Evolutionary conservation across 2,329 filamentous ascomycete genomes (phyloP).

Genomic region (Leptographium procerum): DNA sequence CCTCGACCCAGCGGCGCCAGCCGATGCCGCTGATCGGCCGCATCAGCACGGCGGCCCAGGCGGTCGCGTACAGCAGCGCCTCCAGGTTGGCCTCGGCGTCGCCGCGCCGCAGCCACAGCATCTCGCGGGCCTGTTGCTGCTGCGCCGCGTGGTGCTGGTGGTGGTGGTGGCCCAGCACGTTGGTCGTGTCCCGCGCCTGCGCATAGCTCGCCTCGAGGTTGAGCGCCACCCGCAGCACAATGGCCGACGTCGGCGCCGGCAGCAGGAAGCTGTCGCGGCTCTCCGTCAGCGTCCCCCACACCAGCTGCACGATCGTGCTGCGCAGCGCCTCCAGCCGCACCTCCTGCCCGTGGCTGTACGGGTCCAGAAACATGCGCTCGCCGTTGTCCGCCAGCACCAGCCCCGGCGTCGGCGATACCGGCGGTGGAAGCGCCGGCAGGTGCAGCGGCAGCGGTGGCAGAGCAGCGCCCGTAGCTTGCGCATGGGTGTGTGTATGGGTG

Average conservation of each 20-base stretch:
- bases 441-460: not conserved
- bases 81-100: constrained; percentile 45
- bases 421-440: no score
- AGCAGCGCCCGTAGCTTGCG: no score
- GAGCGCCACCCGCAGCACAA: constrained; percentile 64
- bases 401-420: not conserved
- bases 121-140: not conserved
- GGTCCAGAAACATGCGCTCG: constrained; percentile 70
- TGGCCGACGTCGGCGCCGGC: constrained; percentile 51
- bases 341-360: constrained; percentile 61
- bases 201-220: constrained; percentile 66
- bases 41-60: constrained; percentile 59
- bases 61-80: constrained; percentile 56
- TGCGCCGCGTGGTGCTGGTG: not conserved
- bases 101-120: constrained; percentile 15
- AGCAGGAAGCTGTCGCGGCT: constrained; percentile 42
- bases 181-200: constrained; percentile 27
- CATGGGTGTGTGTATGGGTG: not conserved
- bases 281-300: constrained; percentile 27
- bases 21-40: constrained; percentile 33
- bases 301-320: constrained; percentile 41
- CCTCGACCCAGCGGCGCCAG: constrained; percentile 31
- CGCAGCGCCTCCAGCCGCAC: constrained; percentile 49
- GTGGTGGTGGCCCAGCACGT: no score
- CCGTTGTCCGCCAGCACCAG: constrained; percentile 10